These are phyloP conservation scores for Setomelanomma holmii DNA, from an alignment of 2,329 filamentous ascomycete species.

Conservation along the genomic window DNA sequence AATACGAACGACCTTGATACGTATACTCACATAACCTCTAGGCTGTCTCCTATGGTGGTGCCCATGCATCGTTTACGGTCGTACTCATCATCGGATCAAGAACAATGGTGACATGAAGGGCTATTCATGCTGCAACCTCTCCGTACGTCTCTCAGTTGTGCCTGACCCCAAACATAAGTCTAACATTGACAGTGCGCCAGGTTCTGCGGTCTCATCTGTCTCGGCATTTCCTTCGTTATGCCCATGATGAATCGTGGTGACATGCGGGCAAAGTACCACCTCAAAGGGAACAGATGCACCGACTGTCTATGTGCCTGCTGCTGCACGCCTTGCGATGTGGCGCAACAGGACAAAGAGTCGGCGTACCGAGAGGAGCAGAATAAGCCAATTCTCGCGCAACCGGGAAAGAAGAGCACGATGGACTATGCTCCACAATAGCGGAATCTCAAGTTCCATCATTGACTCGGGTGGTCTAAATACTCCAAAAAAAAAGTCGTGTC, in stretches of 20 bases:
- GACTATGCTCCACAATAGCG: slow-evolving; percentile 31
- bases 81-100: slow-evolving; percentile 37
- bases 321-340: slow-evolving; percentile 42
- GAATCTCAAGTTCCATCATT: slow-evolving; percentile 7
- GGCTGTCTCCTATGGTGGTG: slow-evolving; percentile 44
- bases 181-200: slow-evolving; percentile 30
- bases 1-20: too few species aligned
- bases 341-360: slow-evolving; percentile 45
- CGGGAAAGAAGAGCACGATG: slow-evolving; percentile 30
- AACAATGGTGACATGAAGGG: slow-evolving; percentile 34
- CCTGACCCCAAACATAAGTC: slow-evolving; percentile 1
- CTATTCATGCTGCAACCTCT: slow-evolving; percentile 37
- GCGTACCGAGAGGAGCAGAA: slow-evolving; percentile 29
- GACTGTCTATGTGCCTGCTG: slow-evolving; percentile 46
- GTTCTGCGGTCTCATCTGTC: slow-evolving; percentile 32
- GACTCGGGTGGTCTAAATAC: too few species aligned
- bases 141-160: slow-evolving; percentile 21
- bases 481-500: too few species aligned
- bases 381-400: slow-evolving; percentile 23
- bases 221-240: slow-evolving; percentile 39
- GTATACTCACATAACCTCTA: slow-evolving; percentile 12
- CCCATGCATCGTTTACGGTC: slow-evolving; percentile 42
- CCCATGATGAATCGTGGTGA: slow-evolving; percentile 42
- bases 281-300: slow-evolving; percentile 40
- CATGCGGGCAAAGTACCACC: slow-evolving; percentile 42